These are phyloP conservation scores for Colletotrichum neosansevieriae DNA, from an alignment of 2,329 filamentous ascomycete species.

Conservation along the genomic window DNA sequence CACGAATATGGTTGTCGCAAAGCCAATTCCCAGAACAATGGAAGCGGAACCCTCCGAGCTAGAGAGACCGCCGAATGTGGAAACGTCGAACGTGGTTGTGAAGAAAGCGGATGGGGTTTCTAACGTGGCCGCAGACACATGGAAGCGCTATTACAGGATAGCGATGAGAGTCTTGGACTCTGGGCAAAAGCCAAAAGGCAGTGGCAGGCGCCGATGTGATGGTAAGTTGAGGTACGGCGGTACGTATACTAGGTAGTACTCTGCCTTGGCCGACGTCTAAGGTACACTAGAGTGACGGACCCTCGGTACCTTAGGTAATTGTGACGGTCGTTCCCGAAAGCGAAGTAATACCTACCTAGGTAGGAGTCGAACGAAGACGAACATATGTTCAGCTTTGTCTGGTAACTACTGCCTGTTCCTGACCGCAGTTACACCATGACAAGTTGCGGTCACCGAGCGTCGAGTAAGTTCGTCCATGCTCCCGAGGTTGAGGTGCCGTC, in stretches of 20 bases:
- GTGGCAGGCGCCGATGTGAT: background rate
- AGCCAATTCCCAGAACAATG: constrained; percentile 12
- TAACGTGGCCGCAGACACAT: background rate
- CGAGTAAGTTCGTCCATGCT: constrained; percentile 1
- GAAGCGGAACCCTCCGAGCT: background rate
- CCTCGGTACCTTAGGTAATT: constrained; percentile 1
- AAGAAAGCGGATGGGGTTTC: background rate
- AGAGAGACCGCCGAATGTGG: constrained; percentile 3
- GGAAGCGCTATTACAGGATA: too few relatives aligned
- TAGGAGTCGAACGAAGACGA: background rate
- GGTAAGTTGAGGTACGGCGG: background rate
- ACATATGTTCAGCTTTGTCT: background rate
- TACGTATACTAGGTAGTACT: background rate
- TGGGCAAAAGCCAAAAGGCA: background rate
- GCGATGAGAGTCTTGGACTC: too few relatives aligned
- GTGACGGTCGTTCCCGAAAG: constrained; percentile 1
- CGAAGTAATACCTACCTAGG: background rate
- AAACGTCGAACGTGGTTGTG: constrained; percentile 22
- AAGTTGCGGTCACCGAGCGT: constrained; percentile 12
- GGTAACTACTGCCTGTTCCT: background rate
- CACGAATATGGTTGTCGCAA: constrained; percentile 16
- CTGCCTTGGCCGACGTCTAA: constrained; percentile 16
- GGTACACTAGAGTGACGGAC: constrained; percentile 19
- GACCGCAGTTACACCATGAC: background rate
- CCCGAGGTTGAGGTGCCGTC: background rate